Evolutionary conservation across 208 protist species (phyloP).

Genomic region (Acanthamoeba lugdunensis): DNA sequence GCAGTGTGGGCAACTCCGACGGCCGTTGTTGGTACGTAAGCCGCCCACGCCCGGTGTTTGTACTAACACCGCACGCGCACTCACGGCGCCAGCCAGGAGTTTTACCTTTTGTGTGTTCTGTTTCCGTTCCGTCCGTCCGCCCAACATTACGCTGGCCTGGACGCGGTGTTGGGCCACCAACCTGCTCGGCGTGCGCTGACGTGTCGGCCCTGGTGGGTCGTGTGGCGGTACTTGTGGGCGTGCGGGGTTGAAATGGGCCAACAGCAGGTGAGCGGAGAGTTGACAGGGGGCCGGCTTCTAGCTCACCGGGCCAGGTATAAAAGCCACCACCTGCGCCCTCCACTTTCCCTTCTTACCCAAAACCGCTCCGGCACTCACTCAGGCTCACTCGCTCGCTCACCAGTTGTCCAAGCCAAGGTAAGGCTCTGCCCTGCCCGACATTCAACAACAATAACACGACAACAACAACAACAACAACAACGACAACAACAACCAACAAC

Average conservation of each 20-base stretch:
- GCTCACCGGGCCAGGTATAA: conserved; percentile 11
- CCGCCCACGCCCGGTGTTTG: not conserved
- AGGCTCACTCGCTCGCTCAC: not conserved
- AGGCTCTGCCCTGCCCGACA: not conserved
- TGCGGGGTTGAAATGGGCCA: not conserved
- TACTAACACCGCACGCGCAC: not conserved
- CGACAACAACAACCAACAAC: not conserved
- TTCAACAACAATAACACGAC: not conserved
- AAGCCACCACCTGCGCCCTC: not conserved
- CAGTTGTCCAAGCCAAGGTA: not conserved
- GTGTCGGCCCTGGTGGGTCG: not conserved
- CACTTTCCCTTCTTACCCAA: not conserved
- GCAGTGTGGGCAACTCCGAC: not conserved
- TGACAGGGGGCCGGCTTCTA: not conserved
- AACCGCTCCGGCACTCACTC: conserved; percentile 3
- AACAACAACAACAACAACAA: not conserved
- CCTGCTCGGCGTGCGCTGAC: not conserved
- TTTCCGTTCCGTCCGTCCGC: not conserved
- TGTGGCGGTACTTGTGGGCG: not conserved
- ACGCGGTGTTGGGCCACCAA: conserved; percentile 6
- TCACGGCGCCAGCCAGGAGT: not conserved
- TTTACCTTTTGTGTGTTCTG: not conserved
- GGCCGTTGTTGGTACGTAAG: not conserved
- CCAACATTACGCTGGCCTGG: not conserved
- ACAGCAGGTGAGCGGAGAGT: conserved; percentile 32